Evolutionary conservation across 805 yeast species (phyloP).

Genomic region (Hanseniaspora lindneri): DNA sequence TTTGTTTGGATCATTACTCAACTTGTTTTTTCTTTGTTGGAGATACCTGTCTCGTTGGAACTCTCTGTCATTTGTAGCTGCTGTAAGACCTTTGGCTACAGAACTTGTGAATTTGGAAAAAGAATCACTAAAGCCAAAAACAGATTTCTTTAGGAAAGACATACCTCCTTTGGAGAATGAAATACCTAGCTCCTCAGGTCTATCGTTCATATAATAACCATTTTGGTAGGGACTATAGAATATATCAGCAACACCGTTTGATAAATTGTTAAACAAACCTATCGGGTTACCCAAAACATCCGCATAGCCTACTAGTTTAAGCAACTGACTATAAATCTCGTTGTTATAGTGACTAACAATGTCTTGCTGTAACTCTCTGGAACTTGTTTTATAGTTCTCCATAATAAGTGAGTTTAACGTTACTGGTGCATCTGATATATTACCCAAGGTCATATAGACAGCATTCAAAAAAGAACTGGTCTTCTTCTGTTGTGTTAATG

Average conservation of each 20-base stretch:
- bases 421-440: slow-evolving; percentile 93
- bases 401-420: slow-evolving; percentile 73
- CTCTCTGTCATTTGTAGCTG: slow-evolving; percentile 72
- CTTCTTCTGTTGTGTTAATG: slow-evolving; percentile 18
- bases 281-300: slow-evolving; percentile 96
- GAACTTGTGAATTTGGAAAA: slow-evolving; percentile 88
- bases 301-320: slow-evolving; percentile 89
- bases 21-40: slow-evolving; percentile 63
- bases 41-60: slow-evolving; percentile 74
- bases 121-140: slow-evolving; percentile 89
- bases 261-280: slow-evolving; percentile 81
- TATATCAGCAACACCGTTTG: slow-evolving; percentile 91
- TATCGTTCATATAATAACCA: slow-evolving; percentile 83
- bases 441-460: slow-evolving; percentile 92
- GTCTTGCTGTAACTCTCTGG: slow-evolving; percentile 57
- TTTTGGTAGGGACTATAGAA: slow-evolving; percentile 89
- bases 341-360: slow-evolving; percentile 81
- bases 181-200: slow-evolving; percentile 92
- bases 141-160: slow-evolving; percentile 86
- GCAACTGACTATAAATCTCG: slow-evolving; percentile 80
- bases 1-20: slow-evolving; percentile 76
- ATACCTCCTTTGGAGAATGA: slow-evolving; percentile 93
- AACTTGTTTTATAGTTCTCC: slow-evolving; percentile 81
- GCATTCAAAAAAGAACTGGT: slow-evolving; percentile 65
- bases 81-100: slow-evolving; percentile 84